A percentile compares a stretch with the other conserved stretches of the same genome.
Evolutionary conservation across 2,329 filamentous ascomycete genomes (phyloP).

Genomic region (Cercospora brassicicola): DNA sequence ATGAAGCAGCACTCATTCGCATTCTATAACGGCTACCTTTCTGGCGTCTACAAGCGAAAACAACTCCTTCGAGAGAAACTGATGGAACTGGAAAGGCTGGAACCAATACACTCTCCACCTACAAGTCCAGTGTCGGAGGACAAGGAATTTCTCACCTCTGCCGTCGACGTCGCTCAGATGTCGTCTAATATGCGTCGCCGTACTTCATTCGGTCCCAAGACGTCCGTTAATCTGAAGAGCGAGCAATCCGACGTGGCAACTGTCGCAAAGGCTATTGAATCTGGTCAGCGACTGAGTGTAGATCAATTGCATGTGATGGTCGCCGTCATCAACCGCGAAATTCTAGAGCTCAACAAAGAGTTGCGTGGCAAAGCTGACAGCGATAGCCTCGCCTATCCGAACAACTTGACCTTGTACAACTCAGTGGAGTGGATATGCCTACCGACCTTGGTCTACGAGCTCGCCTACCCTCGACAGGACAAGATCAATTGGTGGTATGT

Average conservation of each 20-base stretch:
- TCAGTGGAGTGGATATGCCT: conserved; percentile 70
- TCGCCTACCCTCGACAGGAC: conserved; percentile 72
- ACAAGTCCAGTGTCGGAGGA: conserved; percentile 36
- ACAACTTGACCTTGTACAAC: conserved; percentile 61
- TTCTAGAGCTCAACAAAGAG: conserved; percentile 64
- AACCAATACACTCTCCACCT: conserved; percentile 44
- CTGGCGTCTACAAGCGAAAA: conserved; percentile 58
- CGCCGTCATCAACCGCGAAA: conserved; percentile 65
- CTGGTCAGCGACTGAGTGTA: conserved; percentile 58
- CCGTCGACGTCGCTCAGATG: conserved; percentile 25
- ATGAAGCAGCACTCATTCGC: conserved; percentile 84
- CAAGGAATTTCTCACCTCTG: conserved; percentile 20
- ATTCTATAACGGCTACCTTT: conserved; percentile 71
- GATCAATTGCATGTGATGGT: conserved; percentile 65
- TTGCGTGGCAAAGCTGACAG: conserved; percentile 62
- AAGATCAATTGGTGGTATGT: conserved; percentile 73
- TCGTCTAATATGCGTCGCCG: conserved; percentile 26
- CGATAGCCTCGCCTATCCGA: conserved; percentile 59
- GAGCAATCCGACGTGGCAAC: conserved; percentile 59
- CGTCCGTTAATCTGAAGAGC: conserved; percentile 46
- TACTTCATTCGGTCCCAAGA: conserved; percentile 42
- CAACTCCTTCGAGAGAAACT: conserved; percentile 52
- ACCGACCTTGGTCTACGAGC: conserved; percentile 76
- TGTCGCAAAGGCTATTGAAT: conserved; percentile 63
- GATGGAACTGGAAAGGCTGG: conserved; percentile 58